Percentiles rank a stretch among this genome's conserved stretches.
Conservation (phyloP, 306 rosid species). For the Astragalus membranaceus region DNA sequence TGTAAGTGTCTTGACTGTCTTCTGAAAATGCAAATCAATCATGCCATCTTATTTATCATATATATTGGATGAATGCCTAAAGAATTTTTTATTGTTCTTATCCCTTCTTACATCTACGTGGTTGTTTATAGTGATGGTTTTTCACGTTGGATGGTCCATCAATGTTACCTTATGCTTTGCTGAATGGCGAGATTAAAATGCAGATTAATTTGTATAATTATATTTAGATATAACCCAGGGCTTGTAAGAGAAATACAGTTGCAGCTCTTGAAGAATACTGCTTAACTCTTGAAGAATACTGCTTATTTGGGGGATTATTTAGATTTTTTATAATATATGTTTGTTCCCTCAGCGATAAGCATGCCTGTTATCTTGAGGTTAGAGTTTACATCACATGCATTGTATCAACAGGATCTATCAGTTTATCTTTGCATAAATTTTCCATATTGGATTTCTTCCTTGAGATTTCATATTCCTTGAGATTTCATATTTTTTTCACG, state of each 20-base stretch:
- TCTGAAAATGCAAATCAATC: background rate
- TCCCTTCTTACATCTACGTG: background rate
- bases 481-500: too few species aligned
- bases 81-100: background rate
- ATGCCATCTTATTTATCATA: background rate
- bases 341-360: background rate
- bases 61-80: background rate
- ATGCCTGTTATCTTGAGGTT: background rate
- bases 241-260: background rate
- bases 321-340: background rate
- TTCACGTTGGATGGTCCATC: too few species aligned
- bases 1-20: constrained; percentile 64
- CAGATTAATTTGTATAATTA: background rate
- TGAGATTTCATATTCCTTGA: too few species aligned
- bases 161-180: too few species aligned
- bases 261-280: background rate
- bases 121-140: background rate
- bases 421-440: background rate
- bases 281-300: background rate
- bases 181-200: background rate
- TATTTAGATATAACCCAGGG: background rate
- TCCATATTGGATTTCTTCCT: background rate
- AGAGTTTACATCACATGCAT: background rate
- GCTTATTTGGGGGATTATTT: background rate
- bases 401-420: background rate